Conservation (phyloP, 495 filamentous ascomycete genomes). For the Tuber indicum region DNA sequence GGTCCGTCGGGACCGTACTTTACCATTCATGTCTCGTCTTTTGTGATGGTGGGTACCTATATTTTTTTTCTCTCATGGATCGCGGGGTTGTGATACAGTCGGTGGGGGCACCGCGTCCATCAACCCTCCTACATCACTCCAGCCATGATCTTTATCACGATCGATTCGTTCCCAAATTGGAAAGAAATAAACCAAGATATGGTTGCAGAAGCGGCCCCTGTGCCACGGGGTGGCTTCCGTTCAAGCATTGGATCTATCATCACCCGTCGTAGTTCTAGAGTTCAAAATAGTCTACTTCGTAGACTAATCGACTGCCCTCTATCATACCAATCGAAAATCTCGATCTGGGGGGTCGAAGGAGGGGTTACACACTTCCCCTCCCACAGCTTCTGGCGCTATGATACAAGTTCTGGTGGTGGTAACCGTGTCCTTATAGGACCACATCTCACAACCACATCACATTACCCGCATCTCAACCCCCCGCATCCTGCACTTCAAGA, state of each 20-base stretch:
- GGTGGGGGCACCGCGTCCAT: background rate
- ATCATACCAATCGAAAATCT: background rate
- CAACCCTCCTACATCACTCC: background rate
- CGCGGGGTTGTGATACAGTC: background rate
- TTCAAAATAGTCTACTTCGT: background rate
- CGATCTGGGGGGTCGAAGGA: background rate
- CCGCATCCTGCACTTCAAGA: background rate
- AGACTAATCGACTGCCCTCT: background rate
- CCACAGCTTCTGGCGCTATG: background rate
- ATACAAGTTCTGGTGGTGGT: background rate
- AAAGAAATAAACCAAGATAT: background rate
- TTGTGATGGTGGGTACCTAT: background rate
- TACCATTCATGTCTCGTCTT: background rate
- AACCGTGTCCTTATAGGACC: background rate
- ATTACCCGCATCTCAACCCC: background rate
- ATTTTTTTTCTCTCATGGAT: background rate
- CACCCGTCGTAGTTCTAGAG: too few relatives aligned
- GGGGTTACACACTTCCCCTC: background rate
- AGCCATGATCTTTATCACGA: background rate
- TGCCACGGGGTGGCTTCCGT: background rate
- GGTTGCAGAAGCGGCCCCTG: background rate
- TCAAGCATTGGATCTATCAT: background rate
- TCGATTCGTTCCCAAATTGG: background rate
- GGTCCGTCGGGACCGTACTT: background rate
- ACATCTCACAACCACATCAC: background rate